These are phyloP conservation scores for Blastobotrys peoriensis DNA, from an alignment of 805 yeast species.

Conservation along the genomic window DNA sequence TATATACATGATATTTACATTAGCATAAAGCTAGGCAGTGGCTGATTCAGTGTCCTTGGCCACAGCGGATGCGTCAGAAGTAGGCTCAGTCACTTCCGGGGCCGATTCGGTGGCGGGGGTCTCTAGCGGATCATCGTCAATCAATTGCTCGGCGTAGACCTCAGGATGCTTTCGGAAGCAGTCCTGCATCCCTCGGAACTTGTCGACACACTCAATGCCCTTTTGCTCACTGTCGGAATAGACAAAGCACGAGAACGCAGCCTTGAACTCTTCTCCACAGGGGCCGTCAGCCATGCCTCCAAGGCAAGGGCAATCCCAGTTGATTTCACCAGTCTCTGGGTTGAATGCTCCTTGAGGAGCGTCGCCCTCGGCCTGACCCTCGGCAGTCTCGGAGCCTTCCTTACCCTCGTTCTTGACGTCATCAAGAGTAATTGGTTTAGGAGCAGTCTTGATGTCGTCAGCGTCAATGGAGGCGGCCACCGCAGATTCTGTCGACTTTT, in stretches of 20 bases:
- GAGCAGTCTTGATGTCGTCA: slow-evolving; percentile 4
- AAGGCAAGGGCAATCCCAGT: slow-evolving; percentile 99
- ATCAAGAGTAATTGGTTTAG: slow-evolving; percentile 2
- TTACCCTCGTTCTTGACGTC: not conserved
- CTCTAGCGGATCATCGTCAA: slow-evolving; percentile 54
- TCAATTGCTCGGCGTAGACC: slow-evolving; percentile 83
- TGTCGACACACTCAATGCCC: slow-evolving; percentile 90
- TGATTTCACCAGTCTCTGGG: slow-evolving; percentile 97
- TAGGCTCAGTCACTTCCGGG: not conserved
- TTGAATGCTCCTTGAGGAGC: slow-evolving; percentile 64
- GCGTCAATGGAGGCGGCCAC: not conserved
- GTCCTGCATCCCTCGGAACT: slow-evolving; percentile 85
- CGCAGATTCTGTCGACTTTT: not conserved
- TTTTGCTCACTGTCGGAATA: slow-evolving; percentile 93
- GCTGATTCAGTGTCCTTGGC: slow-evolving; percentile 1
- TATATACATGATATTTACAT: slow-evolving; percentile 2
- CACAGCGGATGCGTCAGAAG: no score
- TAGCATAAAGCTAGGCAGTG: not conserved
- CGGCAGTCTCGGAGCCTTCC: not conserved
- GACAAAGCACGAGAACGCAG: slow-evolving; percentile 91
- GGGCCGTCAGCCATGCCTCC: slow-evolving; percentile 99
- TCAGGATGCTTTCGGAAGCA: slow-evolving; percentile 94
- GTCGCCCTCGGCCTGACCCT: slow-evolving; percentile 11
- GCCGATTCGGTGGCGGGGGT: slow-evolving; percentile 9
- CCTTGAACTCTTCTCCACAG: slow-evolving; percentile 93